Conservation (phyloP, 1,139 yeast species). For the Zygosaccharomyces sapae region DNA sequence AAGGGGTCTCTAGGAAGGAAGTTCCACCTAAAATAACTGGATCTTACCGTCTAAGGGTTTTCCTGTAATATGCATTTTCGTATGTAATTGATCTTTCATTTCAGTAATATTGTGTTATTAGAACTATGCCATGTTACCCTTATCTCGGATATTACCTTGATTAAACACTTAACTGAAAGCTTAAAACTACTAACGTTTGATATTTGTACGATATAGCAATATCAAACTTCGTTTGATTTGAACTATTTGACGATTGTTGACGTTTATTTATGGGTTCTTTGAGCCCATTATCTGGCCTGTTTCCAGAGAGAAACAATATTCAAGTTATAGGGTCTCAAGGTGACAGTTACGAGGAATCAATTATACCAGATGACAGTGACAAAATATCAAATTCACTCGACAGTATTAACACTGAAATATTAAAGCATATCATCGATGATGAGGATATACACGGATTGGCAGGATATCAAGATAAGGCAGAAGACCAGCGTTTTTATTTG, state of each 20-base stretch:
- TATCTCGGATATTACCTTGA: neutral
- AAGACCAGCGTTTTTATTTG: conserved; percentile 25
- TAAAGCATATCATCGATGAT: conserved; percentile 21
- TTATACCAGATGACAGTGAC: conserved; percentile 7
- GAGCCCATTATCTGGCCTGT: conserved; percentile 17
- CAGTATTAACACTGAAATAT: conserved; percentile 17
- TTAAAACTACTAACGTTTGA: neutral
- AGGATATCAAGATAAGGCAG: conserved; percentile 19
- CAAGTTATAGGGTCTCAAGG: conserved; percentile 11
- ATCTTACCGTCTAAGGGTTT: neutral
- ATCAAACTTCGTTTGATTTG: too few species aligned
- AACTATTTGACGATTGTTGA: neutral
- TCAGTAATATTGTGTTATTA: neutral
- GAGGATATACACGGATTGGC: conserved; percentile 21
- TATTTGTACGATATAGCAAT: too few species aligned
- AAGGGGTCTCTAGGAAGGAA: conserved; percentile 15
- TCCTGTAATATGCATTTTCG: neutral
- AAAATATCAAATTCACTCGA: conserved; percentile 8
- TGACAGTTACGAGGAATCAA: conserved; percentile 3
- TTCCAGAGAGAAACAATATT: conserved; percentile 24
- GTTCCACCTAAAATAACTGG: conserved; percentile 13
- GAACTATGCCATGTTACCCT: neutral
- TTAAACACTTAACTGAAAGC: neutral
- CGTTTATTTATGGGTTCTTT: conserved; percentile 11
- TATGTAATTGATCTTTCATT: too few species aligned